These are phyloP conservation scores for Spencermartinsiella europaea DNA, from an alignment of 805 yeast genomes.

Conservation along the genomic window DNA sequence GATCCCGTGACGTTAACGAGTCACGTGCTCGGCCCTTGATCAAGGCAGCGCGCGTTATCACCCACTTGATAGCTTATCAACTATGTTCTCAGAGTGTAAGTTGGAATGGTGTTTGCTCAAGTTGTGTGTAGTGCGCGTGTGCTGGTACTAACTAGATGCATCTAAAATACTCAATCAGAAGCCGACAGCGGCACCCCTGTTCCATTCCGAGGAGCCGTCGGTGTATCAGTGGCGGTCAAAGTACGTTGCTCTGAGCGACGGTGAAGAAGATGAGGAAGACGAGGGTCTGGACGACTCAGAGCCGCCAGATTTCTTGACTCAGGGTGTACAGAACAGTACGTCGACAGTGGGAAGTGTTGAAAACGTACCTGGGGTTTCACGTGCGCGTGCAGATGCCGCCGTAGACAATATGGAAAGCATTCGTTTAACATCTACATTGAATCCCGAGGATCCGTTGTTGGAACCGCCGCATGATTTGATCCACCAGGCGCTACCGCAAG, in stretches of 20 bases:
- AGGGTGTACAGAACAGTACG: slow-evolving; percentile 7
- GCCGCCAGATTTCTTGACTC: slow-evolving; percentile 4
- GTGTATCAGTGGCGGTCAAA: slow-evolving; percentile 17
- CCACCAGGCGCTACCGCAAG: slow-evolving; percentile 20
- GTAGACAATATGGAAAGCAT: slow-evolving; percentile 5
- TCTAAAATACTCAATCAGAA: slow-evolving; percentile 24
- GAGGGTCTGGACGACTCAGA: slow-evolving; percentile 14
- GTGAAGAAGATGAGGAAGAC: slow-evolving; percentile 9
- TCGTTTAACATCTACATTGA: not conserved
- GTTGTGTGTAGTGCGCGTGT: not conserved
- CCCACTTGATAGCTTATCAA: too few relatives aligned
- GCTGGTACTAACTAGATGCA: slow-evolving; percentile 34
- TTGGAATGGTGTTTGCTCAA: not conserved
- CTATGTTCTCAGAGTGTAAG: slow-evolving; percentile 27
- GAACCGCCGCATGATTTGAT: slow-evolving; percentile 30
- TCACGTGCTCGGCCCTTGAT: too few relatives aligned
- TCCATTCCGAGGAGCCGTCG: slow-evolving; percentile 19
- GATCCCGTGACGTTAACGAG: too few relatives aligned
- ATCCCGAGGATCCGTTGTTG: slow-evolving; percentile 8
- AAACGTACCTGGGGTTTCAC: not conserved
- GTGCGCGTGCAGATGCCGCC: not conserved
- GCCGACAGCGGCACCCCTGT: slow-evolving; percentile 25
- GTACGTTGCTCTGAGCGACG: slow-evolving; percentile 2
- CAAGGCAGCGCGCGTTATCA: too few relatives aligned
- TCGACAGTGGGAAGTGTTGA: slow-evolving; percentile 12